phyloP scores from a whole-genome alignment of 2,329 filamentous ascomycete species.

The Neurospora sp. region DNA sequence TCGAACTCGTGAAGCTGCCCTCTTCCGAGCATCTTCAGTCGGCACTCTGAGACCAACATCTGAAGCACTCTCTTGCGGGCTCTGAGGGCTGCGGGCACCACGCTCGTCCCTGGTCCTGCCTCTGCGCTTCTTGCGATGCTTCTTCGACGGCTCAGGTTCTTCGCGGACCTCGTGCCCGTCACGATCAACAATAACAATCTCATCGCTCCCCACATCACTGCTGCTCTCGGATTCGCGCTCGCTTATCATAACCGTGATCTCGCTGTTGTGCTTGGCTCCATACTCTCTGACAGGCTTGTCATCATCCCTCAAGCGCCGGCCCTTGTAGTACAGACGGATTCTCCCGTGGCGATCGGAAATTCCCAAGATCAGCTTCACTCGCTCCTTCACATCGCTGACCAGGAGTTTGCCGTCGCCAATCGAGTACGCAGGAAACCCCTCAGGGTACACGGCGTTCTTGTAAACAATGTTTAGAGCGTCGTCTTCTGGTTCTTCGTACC shows the following conservation, averaged over 20 bases:
- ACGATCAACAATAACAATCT: constrained; percentile 26
- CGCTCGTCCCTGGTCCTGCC: constrained; percentile 17
- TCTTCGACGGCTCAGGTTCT: constrained; percentile 28
- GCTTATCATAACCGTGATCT: constrained; percentile 48
- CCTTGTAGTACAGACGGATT: constrained; percentile 66
- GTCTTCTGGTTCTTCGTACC: constrained; percentile 29
- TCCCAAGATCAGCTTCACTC: constrained; percentile 58
- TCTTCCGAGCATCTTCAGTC: constrained; percentile 23
- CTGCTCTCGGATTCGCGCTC: constrained; percentile 25
- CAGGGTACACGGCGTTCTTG: constrained; percentile 54
- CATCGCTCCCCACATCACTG: constrained; percentile 30
- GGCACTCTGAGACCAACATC: constrained; percentile 30
- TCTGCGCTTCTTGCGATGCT: constrained; percentile 37
- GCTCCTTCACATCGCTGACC: constrained; percentile 56
- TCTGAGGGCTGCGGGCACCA: constrained; percentile 12
- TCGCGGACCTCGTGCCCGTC: constrained; percentile 36
- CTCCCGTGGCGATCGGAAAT: constrained; percentile 43
- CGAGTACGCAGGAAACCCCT: constrained; percentile 65
- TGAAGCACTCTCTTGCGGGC: constrained; percentile 34
- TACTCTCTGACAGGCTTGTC: constrained; percentile 46
- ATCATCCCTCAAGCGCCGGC: constrained; percentile 58
- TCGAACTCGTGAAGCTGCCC: constrained; percentile 22
- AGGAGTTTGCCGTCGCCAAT: constrained; percentile 65
- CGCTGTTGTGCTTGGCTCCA: constrained; percentile 52
- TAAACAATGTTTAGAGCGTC: constrained; percentile 64